Percentiles rank a stretch among this genome's conserved stretches.
phyloP scores from a whole-genome alignment of 108 stramenopile species.

The Nitzschia sp. region DNA sequence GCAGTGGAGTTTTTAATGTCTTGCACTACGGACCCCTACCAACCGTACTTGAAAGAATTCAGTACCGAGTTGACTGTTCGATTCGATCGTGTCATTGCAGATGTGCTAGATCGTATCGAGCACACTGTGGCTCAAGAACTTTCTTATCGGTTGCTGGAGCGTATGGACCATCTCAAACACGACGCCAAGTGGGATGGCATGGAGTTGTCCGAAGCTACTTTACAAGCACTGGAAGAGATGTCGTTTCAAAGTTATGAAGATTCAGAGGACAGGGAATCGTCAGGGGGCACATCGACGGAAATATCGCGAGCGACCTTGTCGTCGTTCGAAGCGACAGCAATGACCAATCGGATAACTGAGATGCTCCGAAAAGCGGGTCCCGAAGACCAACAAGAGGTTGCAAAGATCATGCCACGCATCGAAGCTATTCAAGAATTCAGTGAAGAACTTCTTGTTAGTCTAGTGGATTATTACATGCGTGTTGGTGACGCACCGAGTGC shows the following conservation, averaged over 20 bases:
- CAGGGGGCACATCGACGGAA: neutral
- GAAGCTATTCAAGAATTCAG: constrained; percentile 6
- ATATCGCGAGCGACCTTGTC: no score
- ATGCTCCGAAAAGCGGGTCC: neutral
- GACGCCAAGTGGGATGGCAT: neutral
- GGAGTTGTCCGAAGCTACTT: neutral
- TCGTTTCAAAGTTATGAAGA: neutral
- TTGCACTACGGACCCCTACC: neutral
- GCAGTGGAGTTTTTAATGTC: constrained; percentile 16
- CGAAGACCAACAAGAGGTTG: constrained; percentile 1
- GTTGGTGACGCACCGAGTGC: constrained; percentile 25
- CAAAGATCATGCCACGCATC: neutral
- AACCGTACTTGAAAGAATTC: neutral
- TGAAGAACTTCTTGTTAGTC: neutral
- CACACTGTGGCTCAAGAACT: neutral
- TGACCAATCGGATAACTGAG: constrained; percentile 23
- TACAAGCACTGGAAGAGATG: neutral
- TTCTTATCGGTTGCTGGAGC: neutral
- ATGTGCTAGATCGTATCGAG: neutral
- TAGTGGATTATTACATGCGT: constrained; percentile 36
- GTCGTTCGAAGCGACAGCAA: constrained; percentile 20
- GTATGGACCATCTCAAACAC: neutral
- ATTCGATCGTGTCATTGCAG: constrained; percentile 4
- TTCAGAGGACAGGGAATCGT: neutral
- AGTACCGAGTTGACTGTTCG: neutral